Evolutionary conservation across 805 yeast genomes (phyloP), one percentile per base, ranked within the genome.

Genomic region (Starmerella asiatica): DNA sequence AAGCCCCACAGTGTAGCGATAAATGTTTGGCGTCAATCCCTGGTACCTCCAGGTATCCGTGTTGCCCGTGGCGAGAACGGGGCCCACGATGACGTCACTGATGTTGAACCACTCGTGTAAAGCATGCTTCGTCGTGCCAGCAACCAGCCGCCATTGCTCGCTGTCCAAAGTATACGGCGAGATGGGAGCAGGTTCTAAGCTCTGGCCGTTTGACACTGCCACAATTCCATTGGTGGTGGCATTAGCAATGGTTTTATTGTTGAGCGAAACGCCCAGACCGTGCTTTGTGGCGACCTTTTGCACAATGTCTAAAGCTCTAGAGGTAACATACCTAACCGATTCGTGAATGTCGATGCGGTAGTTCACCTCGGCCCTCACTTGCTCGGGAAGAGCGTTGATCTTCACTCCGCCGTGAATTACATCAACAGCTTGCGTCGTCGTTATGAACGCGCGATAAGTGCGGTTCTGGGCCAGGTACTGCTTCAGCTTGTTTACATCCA

Each of bases 341-440:
- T 76, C 67, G 44, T 76, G 82, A 30, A 74, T 62, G 14, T 73
- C 70, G 38, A 80, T 65, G 52, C 93, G 66, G 53, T 78, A 77
- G 58, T 81, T 79, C 34, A 76, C 63, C 29, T 65, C 53, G 34
- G 73, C 64, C 28, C 62, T 56, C 4, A 72, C 72, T 21, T 64
- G 56, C 55, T 80, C 86, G 3, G 93, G 91, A 31, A 80, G 60
- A 1, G 88, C 84, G 53, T 81, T 81, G 19, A 76, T 67, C 58
- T 81, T 81, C 43, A 73, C 69, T 36, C 91, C 93, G 18, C 91
- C 91, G 15, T 60, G 53, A 41, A 81, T 63, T 20, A 76, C 66
- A 51, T 78, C 84, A 33, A 72, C 62, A 0, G 86, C 80, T 56
- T 75, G 81, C 2, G 82, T 69, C 1, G 88, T 79, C 32, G 43